Evolutionary conservation across 306 rosid species (phyloP), one percentile per base, ranked within the genome.

Genomic region (Abrus pulchellus): DNA sequence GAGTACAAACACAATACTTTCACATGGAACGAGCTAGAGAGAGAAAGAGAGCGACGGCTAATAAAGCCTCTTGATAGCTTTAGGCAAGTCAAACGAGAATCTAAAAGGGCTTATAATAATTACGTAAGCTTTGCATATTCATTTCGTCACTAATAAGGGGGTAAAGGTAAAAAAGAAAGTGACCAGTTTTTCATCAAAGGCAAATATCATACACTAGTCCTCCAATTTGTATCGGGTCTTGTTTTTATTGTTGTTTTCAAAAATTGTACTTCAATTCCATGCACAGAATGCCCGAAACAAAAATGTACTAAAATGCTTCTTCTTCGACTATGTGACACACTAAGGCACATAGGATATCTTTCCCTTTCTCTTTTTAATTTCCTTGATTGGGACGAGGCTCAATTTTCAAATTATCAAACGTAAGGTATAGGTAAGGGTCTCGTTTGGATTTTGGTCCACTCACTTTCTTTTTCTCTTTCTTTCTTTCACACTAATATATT

Each of bases 121-220:
- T 79, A 87, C 89, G 90, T 76, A 85, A 87, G 83, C 87, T 87
- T 84, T 87, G 84, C 91, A 82, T 87, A 32, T 82, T 87, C 73
- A 71, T 89, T 74, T 75, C 86, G 88, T 89, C 89, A 89, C 77
- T 47, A n/a, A 20, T 49, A 6, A 14, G 1, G 30, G 56, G 73
- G 57, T 71, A 62, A 68, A 79, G 60, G 70, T 59, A 9, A 65
- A 72, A 66, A 64, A n/a, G 27, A 82, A 73, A 82, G 71, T 63
- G 65, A 68, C 65, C 28, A 20, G 10, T 66, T 80, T 62, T 84
- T 45, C 29, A 75, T 68, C 36, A 33, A 56, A 20, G 28, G 77
- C 29, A 11, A 43, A 68, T 6, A 34, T 20, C 53, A 67, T 9
- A 68, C 50, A 43, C 44, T 6, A 6, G 75, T 59, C 61, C 65